A percentile compares a stretch with the other conserved stretches of the same genome.
These are phyloP conservation scores for Conticribra weissflogii DNA, from an alignment of 108 stramenopile species.

Conservation along the genomic window DNA sequence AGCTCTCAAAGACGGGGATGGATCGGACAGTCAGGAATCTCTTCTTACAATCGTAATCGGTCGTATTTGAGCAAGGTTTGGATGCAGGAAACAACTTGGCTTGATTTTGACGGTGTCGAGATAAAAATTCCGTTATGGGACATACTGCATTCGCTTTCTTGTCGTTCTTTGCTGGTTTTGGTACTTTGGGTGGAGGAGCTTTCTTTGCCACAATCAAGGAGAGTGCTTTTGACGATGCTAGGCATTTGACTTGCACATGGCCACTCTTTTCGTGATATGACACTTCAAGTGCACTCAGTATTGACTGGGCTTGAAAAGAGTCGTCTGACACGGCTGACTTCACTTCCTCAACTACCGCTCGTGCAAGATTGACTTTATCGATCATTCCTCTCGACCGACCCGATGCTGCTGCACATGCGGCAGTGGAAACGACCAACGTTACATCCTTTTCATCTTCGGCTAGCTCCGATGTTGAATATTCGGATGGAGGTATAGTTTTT, in stretches of 20 bases:
- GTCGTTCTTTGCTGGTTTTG: background rate
- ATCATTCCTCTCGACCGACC: slow-evolving; percentile 54
- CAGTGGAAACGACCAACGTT: slow-evolving; percentile 38
- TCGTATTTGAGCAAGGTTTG: no score
- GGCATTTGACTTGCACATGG: slow-evolving; percentile 40
- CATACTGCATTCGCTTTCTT: background rate
- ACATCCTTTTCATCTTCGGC: slow-evolving; percentile 4
- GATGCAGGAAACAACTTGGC: background rate
- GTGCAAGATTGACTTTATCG: slow-evolving; percentile 36
- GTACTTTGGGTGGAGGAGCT: background rate
- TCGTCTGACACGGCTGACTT: slow-evolving; percentile 13
- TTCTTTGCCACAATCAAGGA: background rate
- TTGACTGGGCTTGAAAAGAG: background rate
- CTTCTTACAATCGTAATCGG: background rate
- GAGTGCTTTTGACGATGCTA: slow-evolving; percentile 10
- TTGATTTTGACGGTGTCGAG: slow-evolving; percentile 12
- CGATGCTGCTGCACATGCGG: slow-evolving; percentile 66
- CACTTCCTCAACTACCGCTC: slow-evolving; percentile 39
- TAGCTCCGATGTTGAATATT: background rate
- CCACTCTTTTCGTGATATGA: slow-evolving; percentile 52
- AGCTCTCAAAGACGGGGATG: slow-evolving; percentile 67
- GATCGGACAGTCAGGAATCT: slow-evolving; percentile 59
- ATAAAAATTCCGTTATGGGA: slow-evolving; percentile 39
- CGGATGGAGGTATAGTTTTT: slow-evolving; percentile 15
- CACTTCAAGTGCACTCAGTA: slow-evolving; percentile 13